These are phyloP conservation scores for Pseudozyma flocculosa DNA, from an alignment of 1,284 basidiomycete genomes.

Conservation along the genomic window DNA sequence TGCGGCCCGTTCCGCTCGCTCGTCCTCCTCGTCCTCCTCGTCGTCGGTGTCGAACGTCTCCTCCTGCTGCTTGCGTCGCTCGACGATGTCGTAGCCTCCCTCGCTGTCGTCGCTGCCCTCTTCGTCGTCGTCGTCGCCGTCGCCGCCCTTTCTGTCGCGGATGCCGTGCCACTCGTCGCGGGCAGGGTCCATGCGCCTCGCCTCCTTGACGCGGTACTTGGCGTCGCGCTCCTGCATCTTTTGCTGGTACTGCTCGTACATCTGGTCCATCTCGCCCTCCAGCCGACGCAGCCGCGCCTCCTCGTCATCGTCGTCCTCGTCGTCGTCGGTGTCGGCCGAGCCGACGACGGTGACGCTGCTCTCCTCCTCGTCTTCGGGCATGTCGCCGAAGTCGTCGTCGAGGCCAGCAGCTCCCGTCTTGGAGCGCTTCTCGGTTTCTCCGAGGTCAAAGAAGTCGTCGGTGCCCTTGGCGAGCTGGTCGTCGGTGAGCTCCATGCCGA, in stretches of 20 bases:
- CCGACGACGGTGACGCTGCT: slow-evolving; percentile 61
- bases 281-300: slow-evolving; percentile 63
- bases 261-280: slow-evolving; percentile 80
- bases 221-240: slow-evolving; percentile 80
- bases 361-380: slow-evolving; percentile 59
- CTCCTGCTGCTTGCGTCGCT: slow-evolving; percentile 66
- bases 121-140: slow-evolving; percentile 60
- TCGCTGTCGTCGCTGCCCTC: slow-evolving; percentile 56
- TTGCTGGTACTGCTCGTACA: slow-evolving; percentile 86
- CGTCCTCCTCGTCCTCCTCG: slow-evolving; percentile 59
- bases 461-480: slow-evolving; percentile 43
- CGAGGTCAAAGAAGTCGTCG: slow-evolving; percentile 50
- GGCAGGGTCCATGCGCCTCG: slow-evolving; percentile 70
- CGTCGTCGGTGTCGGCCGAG: slow-evolving; percentile 66
- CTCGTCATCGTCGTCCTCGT: slow-evolving; percentile 62
- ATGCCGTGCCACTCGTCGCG: slow-evolving; percentile 56
- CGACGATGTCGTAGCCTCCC: slow-evolving; percentile 74
- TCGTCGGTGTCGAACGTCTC: slow-evolving; percentile 64
- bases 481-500: slow-evolving; percentile 72
- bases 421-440: slow-evolving; percentile 25
- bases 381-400: slow-evolving; percentile 60
- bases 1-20: slow-evolving; percentile 43
- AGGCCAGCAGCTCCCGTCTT: slow-evolving; percentile 14
- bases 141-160: slow-evolving; percentile 29
- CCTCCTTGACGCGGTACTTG: slow-evolving; percentile 85